Percentiles rank a stretch among this genome's conserved stretches.
Evolutionary conservation across 2,329 filamentous ascomycete species (phyloP).

Genomic region (Paecilomyces variotii): DNA sequence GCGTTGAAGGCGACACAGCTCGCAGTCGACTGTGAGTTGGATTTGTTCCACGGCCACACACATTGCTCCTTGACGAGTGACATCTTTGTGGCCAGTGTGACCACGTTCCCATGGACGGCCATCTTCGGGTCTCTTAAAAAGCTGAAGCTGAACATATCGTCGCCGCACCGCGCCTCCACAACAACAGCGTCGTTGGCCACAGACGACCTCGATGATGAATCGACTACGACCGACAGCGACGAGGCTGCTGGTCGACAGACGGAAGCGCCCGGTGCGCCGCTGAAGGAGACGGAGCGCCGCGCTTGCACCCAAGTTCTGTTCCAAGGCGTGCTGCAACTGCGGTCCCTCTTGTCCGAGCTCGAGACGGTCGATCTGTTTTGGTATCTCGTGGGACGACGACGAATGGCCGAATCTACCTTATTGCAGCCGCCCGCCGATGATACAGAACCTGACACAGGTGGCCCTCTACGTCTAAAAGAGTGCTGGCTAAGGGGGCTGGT

Average conservation of each 20-base stretch:
- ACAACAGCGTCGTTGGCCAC: background rate
- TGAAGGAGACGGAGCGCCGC: background rate
- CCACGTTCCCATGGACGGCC: background rate
- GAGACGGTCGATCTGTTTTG: background rate
- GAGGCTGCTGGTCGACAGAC: background rate
- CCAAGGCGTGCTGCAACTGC: background rate
- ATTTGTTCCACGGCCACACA: background rate
- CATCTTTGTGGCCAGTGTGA: background rate
- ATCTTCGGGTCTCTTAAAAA: background rate
- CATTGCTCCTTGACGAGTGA: background rate
- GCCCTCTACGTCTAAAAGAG: background rate
- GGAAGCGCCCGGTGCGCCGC: background rate
- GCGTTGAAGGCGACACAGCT: background rate
- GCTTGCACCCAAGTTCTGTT: background rate
- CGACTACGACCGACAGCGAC: background rate
- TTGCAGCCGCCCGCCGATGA: background rate
- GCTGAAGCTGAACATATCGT: background rate
- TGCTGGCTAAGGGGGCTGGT: background rate
- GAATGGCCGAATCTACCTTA: background rate
- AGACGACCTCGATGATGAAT: background rate
- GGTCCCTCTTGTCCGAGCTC: background rate
- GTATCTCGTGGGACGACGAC: background rate
- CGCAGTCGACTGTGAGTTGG: background rate
- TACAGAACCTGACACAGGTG: background rate
- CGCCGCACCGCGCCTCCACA: background rate